Base-by-base conservation (phyloP, 140 eudicot species). In the Oenanthe javanica region DNA sequence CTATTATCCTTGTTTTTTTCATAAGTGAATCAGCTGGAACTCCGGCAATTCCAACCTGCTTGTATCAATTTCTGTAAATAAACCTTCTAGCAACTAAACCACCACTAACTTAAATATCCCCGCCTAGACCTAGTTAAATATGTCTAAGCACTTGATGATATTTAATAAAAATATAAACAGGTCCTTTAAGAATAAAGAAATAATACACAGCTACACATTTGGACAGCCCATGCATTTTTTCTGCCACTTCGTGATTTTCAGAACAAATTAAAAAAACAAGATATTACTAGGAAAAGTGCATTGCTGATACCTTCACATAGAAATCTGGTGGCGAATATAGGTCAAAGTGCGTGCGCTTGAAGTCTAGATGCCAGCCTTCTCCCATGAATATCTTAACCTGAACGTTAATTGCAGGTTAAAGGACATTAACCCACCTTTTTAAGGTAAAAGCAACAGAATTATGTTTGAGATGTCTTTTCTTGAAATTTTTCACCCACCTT, bases 351-450 rank as follows among this genome's bases (percentile, higher is more conserved):
- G 97, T 88, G 36, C 82, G 86, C 52, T 74, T 79, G 78, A 94
- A 94, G 79, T 94, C 98, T 82, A 88, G 55, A 85, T 82, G 90
- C 97, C 98, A 93, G 27, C 98, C 98, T 83, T 91, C 96, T 57
- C 96, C 98, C 97, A 93, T 86, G 76, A 87, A 90, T 18, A 90
- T 84, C 84, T 91, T 93, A 49, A 93, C 96, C 98, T 93, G 76
- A 52, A 67, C 6, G 50, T 40, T 43, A 27, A 42, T 59, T 45
- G 49, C 51, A 25, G 31, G 25, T 43, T 50, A 81, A 18, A 12
- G 49, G 27, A 23, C 67, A 50, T 5, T 51, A 19, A 36, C 5
- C 0, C 69, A n/a, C 9, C 9, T 0, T 74, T 4, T 4, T 2
- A 72, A 31, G 74, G 25, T 38, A 21, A 75, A 40, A 76, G 21